These are phyloP conservation scores for Schizochytrium sp. DNA, from an alignment of 108 stramenopile genomes.

Conservation along the genomic window DNA sequence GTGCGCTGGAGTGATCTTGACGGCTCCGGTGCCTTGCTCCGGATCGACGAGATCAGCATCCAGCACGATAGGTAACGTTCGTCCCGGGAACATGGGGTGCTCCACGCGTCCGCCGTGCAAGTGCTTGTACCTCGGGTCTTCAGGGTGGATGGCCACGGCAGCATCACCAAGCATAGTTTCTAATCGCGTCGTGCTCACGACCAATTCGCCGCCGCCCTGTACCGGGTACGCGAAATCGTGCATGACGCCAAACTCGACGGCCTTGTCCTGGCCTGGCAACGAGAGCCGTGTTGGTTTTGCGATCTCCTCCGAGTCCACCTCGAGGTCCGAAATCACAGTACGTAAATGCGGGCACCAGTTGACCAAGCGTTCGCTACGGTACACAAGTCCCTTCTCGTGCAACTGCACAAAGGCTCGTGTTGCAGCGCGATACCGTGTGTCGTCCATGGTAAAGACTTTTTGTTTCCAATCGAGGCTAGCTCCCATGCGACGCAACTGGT, in stretches of 20 bases:
- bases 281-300: background rate
- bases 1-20: slow-evolving; percentile 93
- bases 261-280: background rate
- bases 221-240: slow-evolving; percentile 91
- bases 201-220: slow-evolving; percentile 51
- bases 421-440: slow-evolving; percentile 69
- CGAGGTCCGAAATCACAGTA: slow-evolving; percentile 92
- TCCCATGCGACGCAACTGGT: slow-evolving; percentile 83
- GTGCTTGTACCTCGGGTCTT: slow-evolving; percentile 80
- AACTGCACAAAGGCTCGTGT: slow-evolving; percentile 86
- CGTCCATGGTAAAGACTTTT: slow-evolving; percentile 95
- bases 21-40: slow-evolving; percentile 88
- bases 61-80: slow-evolving; percentile 70
- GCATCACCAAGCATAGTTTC: slow-evolving; percentile 92
- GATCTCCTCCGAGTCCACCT: slow-evolving; percentile 61
- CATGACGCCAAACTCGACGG: slow-evolving; percentile 64
- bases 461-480: slow-evolving; percentile 95
- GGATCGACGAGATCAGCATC: slow-evolving; percentile 86
- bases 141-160: slow-evolving; percentile 86
- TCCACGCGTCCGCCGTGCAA: slow-evolving; percentile 66
- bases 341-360: slow-evolving; percentile 96
- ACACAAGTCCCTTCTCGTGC: slow-evolving; percentile 85
- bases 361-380: slow-evolving; percentile 89
- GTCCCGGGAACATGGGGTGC: slow-evolving; percentile 60
- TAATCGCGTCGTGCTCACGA: slow-evolving; percentile 80